Evolutionary conservation across 2,329 filamentous ascomycete genomes (phyloP).

Genomic region (Purpureocillium takamizusanense): DNA sequence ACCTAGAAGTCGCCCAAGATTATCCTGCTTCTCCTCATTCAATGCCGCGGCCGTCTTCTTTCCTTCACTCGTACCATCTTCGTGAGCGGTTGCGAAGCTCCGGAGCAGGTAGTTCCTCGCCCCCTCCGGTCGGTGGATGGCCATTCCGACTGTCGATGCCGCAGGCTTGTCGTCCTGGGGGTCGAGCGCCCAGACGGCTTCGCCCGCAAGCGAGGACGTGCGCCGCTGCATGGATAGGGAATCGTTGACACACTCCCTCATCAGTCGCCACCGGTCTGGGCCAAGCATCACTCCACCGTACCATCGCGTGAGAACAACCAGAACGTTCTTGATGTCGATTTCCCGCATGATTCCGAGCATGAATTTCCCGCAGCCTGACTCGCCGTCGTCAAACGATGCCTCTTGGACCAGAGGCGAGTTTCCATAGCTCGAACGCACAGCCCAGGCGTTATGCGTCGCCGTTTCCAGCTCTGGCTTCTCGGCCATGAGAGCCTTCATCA

Average conservation of each 20-base stretch:
- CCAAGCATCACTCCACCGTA: conserved; percentile 54
- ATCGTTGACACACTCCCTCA: conserved; percentile 46
- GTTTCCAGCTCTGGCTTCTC: conserved; percentile 39
- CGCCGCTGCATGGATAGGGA: conserved; percentile 40
- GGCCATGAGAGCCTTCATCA: conserved; percentile 38
- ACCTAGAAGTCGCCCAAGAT: conserved; percentile 59
- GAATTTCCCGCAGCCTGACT: conserved; percentile 48
- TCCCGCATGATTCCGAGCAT: conserved; percentile 45
- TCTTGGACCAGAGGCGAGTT: conserved; percentile 34
- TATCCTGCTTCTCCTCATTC: conserved; percentile 56
- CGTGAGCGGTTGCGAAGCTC: conserved; percentile 43
- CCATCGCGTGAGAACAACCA: conserved; percentile 54
- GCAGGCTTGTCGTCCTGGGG: conserved; percentile 37
- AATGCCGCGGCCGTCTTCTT: conserved; percentile 43
- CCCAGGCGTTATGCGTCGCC: conserved; percentile 53
- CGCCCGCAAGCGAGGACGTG: conserved; percentile 29
- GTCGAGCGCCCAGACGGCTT: conserved; percentile 54
- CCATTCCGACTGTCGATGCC: conserved; percentile 43
- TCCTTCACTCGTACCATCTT: conserved; percentile 12
- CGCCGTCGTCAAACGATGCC: conserved; percentile 52
- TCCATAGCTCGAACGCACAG: conserved; percentile 23
- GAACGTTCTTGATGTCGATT: conserved; percentile 36
- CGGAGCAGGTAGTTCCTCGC: conserved; percentile 51
- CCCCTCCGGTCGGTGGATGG: conserved; percentile 65
- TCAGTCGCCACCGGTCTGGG: conserved; percentile 53